A percentile compares a stretch with the other conserved stretches of the same genome.
Evolutionary conservation across 2,329 filamentous ascomycete species (phyloP).

Genomic region (Fusarium paranaense): DNA sequence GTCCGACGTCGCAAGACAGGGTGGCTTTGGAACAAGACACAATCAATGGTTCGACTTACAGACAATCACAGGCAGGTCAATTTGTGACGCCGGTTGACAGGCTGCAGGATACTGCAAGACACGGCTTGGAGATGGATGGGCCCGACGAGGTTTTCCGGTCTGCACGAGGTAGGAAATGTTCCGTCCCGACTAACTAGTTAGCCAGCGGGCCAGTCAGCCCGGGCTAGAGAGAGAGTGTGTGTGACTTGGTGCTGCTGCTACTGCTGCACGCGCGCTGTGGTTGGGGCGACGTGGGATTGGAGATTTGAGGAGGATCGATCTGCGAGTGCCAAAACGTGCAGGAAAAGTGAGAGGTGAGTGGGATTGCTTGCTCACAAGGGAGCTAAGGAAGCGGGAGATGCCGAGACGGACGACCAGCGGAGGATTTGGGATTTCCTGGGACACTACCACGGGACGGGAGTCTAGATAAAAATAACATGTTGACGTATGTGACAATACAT

Average conservation of each 20-base stretch:
- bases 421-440: neutral
- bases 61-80: conserved; percentile 7
- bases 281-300: conserved; percentile 17
- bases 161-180: conserved; percentile 20
- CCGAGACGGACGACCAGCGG: conserved; percentile 10
- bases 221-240: neutral
- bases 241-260: neutral
- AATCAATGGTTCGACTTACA: conserved; percentile 14
- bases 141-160: conserved; percentile 21
- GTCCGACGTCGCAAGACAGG: conserved; percentile 14
- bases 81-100: neutral
- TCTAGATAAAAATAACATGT: conserved; percentile 9
- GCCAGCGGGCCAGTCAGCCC: neutral
- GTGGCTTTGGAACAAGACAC: conserved; percentile 19
- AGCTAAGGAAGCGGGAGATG: conserved; percentile 31
- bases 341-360: conserved; percentile 28
- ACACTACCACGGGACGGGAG: conserved; percentile 16
- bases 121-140: conserved; percentile 10
- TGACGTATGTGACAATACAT: neutral
- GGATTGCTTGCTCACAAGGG: neutral
- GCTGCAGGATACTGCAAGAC: conserved; percentile 12
- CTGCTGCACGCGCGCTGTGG: conserved; percentile 1
- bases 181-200: conserved; percentile 1
- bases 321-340: conserved; percentile 20
- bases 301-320: conserved; percentile 22